Base-by-base conservation (phyloP, 2,329 filamentous ascomycete species). In the Talaromyces sp. region DNA sequence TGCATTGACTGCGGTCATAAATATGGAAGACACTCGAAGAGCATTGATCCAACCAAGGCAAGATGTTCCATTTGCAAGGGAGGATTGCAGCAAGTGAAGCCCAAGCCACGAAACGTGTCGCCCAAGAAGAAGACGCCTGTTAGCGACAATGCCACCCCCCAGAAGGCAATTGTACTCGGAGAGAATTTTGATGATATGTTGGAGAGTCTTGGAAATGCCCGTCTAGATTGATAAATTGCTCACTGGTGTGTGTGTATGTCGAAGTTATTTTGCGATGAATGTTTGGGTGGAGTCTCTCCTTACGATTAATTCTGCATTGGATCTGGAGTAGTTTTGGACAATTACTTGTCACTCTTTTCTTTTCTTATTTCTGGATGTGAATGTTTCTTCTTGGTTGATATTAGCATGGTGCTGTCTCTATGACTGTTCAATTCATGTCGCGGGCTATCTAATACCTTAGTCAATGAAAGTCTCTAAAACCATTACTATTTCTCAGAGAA, bases 11-110 rank as follows among this genome's bases (percentile, higher is more conserved):
- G 95, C 73, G 84, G 81, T 0, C 79, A 85, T 37, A 89, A 91
- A 74, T 96, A 90, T 75, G 91, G 93, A 73, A 84, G 94, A 4
- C 94, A 98, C 77, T 93, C 89, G 17, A 92, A 90, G 78, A 95
- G 91, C 73, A 91, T 98, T 69, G 88, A 97, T 75, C 84, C 89
- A 0, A 74, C 74, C 35, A 85, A 86, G 57, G 89, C 93, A 70
- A 85, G 86, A 1, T 98, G 94, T 75, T 92, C 92, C 1, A 80
- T 75, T n/a, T 98, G 94, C 75, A 90, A 88, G 73, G 83, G 85
- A 4, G 76, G 77, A 0, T 78, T 99, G 68, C 81, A 87, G 70
- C 95, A 98, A 83, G 89, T 89, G 9, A 93, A 91, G 75, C 94
- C 94, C 0, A 85, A 85, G 45, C 93, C 93, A 0, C 62, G 65